phyloP scores from a whole-genome alignment of 306 rosid species.

The Alnus glutinosa region DNA sequence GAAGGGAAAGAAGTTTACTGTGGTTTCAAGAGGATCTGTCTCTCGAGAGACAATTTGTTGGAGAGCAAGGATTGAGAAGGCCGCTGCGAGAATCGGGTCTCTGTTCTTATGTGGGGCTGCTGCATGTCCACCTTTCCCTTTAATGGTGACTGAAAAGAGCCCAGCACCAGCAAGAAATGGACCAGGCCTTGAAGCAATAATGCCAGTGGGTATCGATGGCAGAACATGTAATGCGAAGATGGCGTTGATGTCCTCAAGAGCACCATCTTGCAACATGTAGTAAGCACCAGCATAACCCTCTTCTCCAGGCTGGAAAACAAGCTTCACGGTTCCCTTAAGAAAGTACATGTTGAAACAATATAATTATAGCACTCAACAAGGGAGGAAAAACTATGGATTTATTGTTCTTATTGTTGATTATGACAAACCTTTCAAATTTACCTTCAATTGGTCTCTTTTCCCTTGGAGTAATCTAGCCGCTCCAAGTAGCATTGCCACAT shows the following conservation, averaged over 20 bases:
- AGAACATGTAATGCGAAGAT: slow-evolving; percentile 39
- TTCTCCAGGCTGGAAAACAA: slow-evolving; percentile 48
- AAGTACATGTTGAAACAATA: background rate
- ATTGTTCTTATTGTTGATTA: background rate
- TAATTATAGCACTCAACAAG: background rate
- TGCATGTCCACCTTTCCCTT: slow-evolving; percentile 48
- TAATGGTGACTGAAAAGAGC: slow-evolving; percentile 33
- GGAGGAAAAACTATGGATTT: background rate
- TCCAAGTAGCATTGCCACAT: slow-evolving; percentile 58
- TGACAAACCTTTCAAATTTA: background rate
- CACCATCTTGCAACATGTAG: slow-evolving; percentile 37
- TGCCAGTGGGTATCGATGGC: slow-evolving; percentile 34
- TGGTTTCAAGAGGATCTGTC: slow-evolving; percentile 40
- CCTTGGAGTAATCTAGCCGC: slow-evolving; percentile 53
- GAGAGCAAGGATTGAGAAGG: slow-evolving; percentile 40
- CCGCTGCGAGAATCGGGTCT: slow-evolving; percentile 44
- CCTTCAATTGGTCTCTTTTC: slow-evolving; percentile 25
- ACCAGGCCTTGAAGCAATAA: slow-evolving; percentile 48
- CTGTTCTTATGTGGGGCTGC: slow-evolving; percentile 39
- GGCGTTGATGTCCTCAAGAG: slow-evolving; percentile 31
- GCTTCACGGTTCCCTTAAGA: slow-evolving; percentile 45
- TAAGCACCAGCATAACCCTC: slow-evolving; percentile 48
- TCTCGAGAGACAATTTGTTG: slow-evolving; percentile 49
- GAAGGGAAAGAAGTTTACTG: slow-evolving; percentile 20
- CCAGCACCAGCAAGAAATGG: slow-evolving; percentile 42